Evolutionary conservation across 1,139 yeast genomes (phyloP).

Genomic region (Blastobotrys capitulatus): DNA sequence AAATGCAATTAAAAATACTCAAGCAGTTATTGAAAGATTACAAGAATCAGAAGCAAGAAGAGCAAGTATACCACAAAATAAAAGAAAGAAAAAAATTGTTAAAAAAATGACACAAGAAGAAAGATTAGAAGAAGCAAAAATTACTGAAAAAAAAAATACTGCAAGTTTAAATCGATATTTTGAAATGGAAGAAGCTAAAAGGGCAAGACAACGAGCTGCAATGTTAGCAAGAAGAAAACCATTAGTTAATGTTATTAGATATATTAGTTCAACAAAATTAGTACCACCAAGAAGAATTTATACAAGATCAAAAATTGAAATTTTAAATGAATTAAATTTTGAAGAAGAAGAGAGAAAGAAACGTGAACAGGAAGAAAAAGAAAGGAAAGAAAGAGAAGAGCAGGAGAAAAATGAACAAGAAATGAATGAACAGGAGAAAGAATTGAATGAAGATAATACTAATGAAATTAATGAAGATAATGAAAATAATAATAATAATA

Average conservation of each 20-base stretch:
- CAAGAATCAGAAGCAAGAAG: slow-evolving; percentile 66
- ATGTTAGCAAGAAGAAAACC: slow-evolving; percentile 60
- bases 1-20: slow-evolving; percentile 72
- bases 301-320: slow-evolving; percentile 20
- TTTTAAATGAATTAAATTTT: slow-evolving; percentile 4
- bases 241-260: slow-evolving; percentile 51
- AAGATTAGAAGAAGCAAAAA: slow-evolving; percentile 73
- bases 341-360: slow-evolving; percentile 3
- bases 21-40: slow-evolving; percentile 69
- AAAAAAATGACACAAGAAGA: slow-evolving; percentile 74
- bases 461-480: neutral
- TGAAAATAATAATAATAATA: no score
- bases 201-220: slow-evolving; percentile 68
- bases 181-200: slow-evolving; percentile 80
- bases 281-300: slow-evolving; percentile 25
- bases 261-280: slow-evolving; percentile 36
- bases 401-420: neutral
- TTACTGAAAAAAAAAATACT: slow-evolving; percentile 74
- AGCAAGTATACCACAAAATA: slow-evolving; percentile 26
- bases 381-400: neutral
- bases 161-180: slow-evolving; percentile 68
- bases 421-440: neutral
- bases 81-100: slow-evolving; percentile 21
- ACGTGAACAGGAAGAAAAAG: neutral
- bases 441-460: neutral